Conservation (phyloP, 345 rosid genomes). For the Euphorbia pulcherrima region DNA sequence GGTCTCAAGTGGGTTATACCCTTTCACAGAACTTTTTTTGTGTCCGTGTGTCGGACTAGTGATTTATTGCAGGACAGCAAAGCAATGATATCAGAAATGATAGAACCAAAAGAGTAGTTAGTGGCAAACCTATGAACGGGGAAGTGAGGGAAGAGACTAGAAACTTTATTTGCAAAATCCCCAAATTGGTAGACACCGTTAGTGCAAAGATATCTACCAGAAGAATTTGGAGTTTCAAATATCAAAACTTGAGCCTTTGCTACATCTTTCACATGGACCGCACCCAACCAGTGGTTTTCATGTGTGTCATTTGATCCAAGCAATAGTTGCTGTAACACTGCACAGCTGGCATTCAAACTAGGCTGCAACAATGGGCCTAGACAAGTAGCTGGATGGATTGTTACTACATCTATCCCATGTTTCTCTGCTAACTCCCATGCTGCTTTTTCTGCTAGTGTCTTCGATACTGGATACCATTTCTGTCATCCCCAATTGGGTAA, state of each 20-base stretch:
- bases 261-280: conserved; percentile 70
- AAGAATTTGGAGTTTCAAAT: conserved; percentile 52
- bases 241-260: conserved; percentile 61
- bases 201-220: conserved; percentile 71
- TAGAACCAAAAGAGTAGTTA: no score
- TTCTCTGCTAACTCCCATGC: conserved; percentile 67
- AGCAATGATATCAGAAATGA: no score
- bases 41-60: no score
- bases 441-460: conserved; percentile 76
- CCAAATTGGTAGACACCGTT: no score
- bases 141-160: no score
- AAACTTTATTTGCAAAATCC: conserved; percentile 56
- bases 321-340: conserved; percentile 55
- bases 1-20: no score
- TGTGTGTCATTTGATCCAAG: conserved; percentile 60
- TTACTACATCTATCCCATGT: conserved; percentile 58
- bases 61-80: no score
- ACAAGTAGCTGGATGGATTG: conserved; percentile 71
- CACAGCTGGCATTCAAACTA: conserved; percentile 69
- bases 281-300: conserved; percentile 79
- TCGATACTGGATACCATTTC: conserved; percentile 83
- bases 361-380: conserved; percentile 73
- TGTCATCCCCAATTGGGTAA: conserved; percentile 24
- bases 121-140: no score
- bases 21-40: conserved; percentile 35